Base-by-base conservation (phyloP, 78 protist genomes). In the Diacronema lutheri region DNA sequence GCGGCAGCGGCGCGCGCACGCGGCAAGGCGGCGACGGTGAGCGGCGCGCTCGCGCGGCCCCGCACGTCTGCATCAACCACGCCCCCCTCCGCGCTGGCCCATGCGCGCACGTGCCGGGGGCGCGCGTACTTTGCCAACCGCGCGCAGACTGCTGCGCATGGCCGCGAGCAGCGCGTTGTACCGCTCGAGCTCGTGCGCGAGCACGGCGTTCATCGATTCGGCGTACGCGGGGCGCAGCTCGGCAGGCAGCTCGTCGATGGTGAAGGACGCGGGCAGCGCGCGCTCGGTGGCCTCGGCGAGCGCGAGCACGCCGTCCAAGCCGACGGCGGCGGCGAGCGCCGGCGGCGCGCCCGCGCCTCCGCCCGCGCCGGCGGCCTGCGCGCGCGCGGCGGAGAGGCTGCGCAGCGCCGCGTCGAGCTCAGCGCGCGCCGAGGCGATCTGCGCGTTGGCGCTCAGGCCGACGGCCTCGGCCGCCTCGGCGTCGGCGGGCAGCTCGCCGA, bases 401-500 rank as follows among this genome's bases (percentile, higher is more conserved):
- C 35, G n/a, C 65, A 92, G 41, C 66, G 93, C 44, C 56, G 7
- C 14, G 38, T 21, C 13, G 37, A 93, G 79, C 60, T 89, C 95
- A 9, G 87, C 55, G 57, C 1, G 56, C 46, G 92, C 95, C 81
- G 19, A 86, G 37, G 87, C 81, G 60, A 95, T 86, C 60, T 91
- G 93, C 38, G 96, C 98, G 88, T 93, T 93, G 57, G 56, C 85
- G 87, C 93, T 95, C 86, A 96, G 11, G 33, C 97, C 95, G 60
- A 94, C 93, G 37, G 50, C 50, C 16, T 90, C 92, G 33, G 84
- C 92, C 23, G 95, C 95, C 40, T 57, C 72, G 21, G 88, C 91
- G 58, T 40, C 9, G 38, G 74, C 31, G 4, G 92, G 92, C 57
- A 92, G 60, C 26, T 26, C 25, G 25, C 44, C 2, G 66, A 93